phyloP scores from a whole-genome alignment of 2,329 filamentous ascomycete genomes.

The Sclerotinia trifoliorum region DNA sequence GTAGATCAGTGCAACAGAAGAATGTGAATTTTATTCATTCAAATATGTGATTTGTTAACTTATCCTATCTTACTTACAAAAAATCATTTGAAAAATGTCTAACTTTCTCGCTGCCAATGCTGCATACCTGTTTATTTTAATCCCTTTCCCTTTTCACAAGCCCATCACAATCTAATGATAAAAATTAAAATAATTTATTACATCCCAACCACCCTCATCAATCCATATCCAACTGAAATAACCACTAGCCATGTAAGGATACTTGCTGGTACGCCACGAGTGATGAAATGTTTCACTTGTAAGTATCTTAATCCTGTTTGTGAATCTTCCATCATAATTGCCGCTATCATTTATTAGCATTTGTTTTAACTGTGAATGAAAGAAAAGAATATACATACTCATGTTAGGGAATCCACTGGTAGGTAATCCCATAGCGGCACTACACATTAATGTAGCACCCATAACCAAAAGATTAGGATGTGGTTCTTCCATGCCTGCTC shows the following conservation, averaged over 20 bases:
- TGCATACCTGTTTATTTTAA: neutral
- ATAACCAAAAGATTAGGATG: slow-evolving; percentile 95
- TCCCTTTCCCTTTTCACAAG: neutral
- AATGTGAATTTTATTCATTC: neutral
- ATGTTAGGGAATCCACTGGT: slow-evolving; percentile 98
- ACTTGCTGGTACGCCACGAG: slow-evolving; percentile 84
- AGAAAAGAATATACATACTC: slow-evolving; percentile 68
- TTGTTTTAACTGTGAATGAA: neutral
- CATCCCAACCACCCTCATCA: slow-evolving; percentile 61
- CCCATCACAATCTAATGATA: slow-evolving; percentile 8
- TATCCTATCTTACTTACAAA: neutral
- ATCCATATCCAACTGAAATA: slow-evolving; percentile 83
- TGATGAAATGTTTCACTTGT: slow-evolving; percentile 90
- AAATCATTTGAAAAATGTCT: neutral
- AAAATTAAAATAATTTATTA: slow-evolving; percentile 21
- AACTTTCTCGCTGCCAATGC: slow-evolving; percentile 3
- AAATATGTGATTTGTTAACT: neutral
- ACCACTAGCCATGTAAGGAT: slow-evolving; percentile 78
- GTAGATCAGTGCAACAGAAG: neutral
- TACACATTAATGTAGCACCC: slow-evolving; percentile 93
- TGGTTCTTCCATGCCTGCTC: slow-evolving; percentile 78
- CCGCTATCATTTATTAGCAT: slow-evolving; percentile 55
- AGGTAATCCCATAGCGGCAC: slow-evolving; percentile 93
- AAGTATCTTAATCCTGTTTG: slow-evolving; percentile 89
- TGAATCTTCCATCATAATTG: slow-evolving; percentile 98